Evolutionary conservation across 257 asterid genomes (phyloP), one percentile per base, ranked within the genome.

Genomic region (Coffea canephora): DNA sequence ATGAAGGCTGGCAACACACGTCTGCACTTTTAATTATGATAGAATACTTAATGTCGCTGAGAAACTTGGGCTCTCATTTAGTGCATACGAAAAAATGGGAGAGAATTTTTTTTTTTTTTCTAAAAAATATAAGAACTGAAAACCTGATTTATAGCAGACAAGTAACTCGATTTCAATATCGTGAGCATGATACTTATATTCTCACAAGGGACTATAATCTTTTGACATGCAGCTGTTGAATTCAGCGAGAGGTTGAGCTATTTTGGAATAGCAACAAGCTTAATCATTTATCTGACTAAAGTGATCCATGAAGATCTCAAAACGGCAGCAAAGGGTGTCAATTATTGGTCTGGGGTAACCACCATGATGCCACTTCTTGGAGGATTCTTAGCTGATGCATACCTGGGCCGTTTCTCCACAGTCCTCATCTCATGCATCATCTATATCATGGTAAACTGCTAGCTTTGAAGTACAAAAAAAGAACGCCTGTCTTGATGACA

Each of bases 201-300:
- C 46, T 43, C 23, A 64, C 48, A 16, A 43, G 46, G 7, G 23
- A 16, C 41, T 62, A 7, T 19, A 62, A 76, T 48, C n/a, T 59
- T 73, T 34, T 65, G 77, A 43, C 43, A 25, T 18, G 81, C 95
- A 93, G 97, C 86, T 64, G 90, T 93, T 49, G 98, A 91, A 80
- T 93, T 95, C 86, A 86, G 91, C 69, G 99, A 95, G 87, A 90
- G 99, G 86, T 36, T 93, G 87, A 92, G 97, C 64, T 92, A 95
- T 86, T 93, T 92, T 46, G 98, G 98, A 23, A 55, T 92, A 49
- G 92, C 96, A 19, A 83, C 95, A 62, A 93, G 94, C 73, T 86
- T 95, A 70, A 93, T 95, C 81, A 91, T 95, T 61, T 95, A 95
- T 84, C 87, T 95, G 21, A 93, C 98, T 2, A 92, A 82, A 71